Base-by-base conservation (phyloP, 1,139 yeast genomes). In the Tardiomyces blankii region DNA sequence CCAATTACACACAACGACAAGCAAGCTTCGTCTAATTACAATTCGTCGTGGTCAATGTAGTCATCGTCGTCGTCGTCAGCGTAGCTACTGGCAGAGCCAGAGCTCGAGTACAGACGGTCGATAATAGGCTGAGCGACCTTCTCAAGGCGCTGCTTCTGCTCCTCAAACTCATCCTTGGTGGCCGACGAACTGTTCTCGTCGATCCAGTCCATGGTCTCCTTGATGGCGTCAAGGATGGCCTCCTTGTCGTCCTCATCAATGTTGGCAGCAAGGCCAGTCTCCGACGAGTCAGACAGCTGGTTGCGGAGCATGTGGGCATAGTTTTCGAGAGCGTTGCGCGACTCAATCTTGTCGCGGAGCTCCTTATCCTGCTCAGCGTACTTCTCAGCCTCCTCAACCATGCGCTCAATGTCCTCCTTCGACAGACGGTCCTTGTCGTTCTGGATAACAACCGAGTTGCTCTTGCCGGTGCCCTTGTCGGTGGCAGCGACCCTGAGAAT, bases 351-450 rank as follows among this genome's bases (percentile, higher is more conserved):
- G 56, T 77, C 78, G 69, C 84, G 82, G 50, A 84, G 70, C 63
- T 80, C 87, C 50, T 81, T 80, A 70, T 86, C 96, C 71, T 86
- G 89, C 63, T 81, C 82, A 56, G 95, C 94, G 63, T 73, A 87
- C 70, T 83, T 80, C 72, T 85, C 95, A 55, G 95, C 95, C 66
- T 87, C 95, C 68, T 82, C 87, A 59, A 86, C 94, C 95, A 86
- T 87, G 71, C 88, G 82, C 63, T 86, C 95, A 60, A 86, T 86
- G 51, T 86, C 95, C 53, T 86, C 95, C 72, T 84, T 74, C 51
- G 95, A 76, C 64, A 91, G 78, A 76, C 97, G 85, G 63, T 96
- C 96, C 78, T 89, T 88, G 69, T 91, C 97, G 67, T 91, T 91
- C 62, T 91, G 86, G 69, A 91, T 91, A 53, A 95, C 86, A 63